Evolutionary conservation across 352 stramenopile genomes (phyloP).

Genomic region (Phytophthora kernoviae): DNA sequence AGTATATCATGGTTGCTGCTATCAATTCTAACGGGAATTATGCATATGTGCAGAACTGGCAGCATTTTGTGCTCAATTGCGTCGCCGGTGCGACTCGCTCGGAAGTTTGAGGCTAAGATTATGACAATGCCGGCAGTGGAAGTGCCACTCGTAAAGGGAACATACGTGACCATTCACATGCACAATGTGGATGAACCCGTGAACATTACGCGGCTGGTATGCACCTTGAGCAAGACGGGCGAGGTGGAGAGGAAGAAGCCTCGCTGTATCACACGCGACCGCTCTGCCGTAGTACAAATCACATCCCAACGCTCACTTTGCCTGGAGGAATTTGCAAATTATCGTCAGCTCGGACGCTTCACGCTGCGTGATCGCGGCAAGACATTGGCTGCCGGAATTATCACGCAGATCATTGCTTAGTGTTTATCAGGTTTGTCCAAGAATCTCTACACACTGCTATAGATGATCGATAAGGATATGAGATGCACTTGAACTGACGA

Average conservation of each 20-base stretch:
- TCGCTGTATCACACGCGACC: conserved; percentile 86
- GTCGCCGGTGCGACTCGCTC: conserved; percentile 72
- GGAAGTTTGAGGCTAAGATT: conserved; percentile 88
- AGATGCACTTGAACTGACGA: conserved; percentile 3
- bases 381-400: conserved; percentile 84
- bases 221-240: conserved; percentile 69
- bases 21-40: conserved; percentile 8
- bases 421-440: neutral
- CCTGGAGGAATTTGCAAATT: conserved; percentile 80
- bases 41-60: conserved; percentile 58
- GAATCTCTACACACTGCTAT: conserved; percentile 3
- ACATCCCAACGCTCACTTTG: conserved; percentile 77
- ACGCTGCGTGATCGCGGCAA: conserved; percentile 82
- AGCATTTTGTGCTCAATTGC: conserved; percentile 87
- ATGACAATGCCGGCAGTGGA: conserved; percentile 89
- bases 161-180: conserved; percentile 84
- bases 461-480: conserved; percentile 26
- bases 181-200: conserved; percentile 88
- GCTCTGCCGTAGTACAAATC: conserved; percentile 85
- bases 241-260: conserved; percentile 85
- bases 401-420: conserved; percentile 82
- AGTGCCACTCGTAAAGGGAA: conserved; percentile 85
- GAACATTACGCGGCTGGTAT: conserved; percentile 80
- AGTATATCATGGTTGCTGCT: neutral
- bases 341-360: conserved; percentile 83